Percentiles rank a stretch among this genome's conserved stretches.
phyloP scores from a whole-genome alignment of 371 early-diverging fungal genomes.

The Mucor irregularis region DNA sequence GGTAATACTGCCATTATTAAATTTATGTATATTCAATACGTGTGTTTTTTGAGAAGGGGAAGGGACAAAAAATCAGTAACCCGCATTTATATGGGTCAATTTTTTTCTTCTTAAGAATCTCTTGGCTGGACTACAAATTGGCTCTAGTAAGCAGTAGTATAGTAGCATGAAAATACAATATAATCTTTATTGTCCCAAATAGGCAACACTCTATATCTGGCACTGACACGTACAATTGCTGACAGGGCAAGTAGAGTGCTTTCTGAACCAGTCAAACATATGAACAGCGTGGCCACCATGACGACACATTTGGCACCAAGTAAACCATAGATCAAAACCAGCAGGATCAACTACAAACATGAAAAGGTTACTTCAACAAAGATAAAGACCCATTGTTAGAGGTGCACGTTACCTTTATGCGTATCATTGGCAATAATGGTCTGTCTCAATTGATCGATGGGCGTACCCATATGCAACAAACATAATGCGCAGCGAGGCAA shows the following conservation, averaged over 20 bases:
- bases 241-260: slow-evolving; percentile 85
- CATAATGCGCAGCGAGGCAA: slow-evolving; percentile 95
- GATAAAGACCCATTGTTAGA: background rate
- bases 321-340: slow-evolving; percentile 92
- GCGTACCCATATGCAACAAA: slow-evolving; percentile 83
- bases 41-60: background rate
- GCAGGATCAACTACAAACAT: slow-evolving; percentile 41
- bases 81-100: background rate
- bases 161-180: background rate
- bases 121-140: slow-evolving; percentile 6
- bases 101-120: background rate
- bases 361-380: background rate
- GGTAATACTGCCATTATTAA: slow-evolving; percentile 14
- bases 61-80: background rate
- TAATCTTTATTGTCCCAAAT: background rate
- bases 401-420: slow-evolving; percentile 26
- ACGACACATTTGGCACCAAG: slow-evolving; percentile 96
- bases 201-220: slow-evolving; percentile 15
- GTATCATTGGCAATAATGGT: slow-evolving; percentile 48
- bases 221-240: slow-evolving; percentile 84
- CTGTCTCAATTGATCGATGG: slow-evolving; percentile 55
- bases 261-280: slow-evolving; percentile 87
- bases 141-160: too few species aligned
- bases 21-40: background rate
- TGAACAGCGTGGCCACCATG: slow-evolving; percentile 96